These are phyloP conservation scores for Syzygium syzygioides DNA, from an alignment of 441 rosid genomes.

Conservation along the genomic window DNA sequence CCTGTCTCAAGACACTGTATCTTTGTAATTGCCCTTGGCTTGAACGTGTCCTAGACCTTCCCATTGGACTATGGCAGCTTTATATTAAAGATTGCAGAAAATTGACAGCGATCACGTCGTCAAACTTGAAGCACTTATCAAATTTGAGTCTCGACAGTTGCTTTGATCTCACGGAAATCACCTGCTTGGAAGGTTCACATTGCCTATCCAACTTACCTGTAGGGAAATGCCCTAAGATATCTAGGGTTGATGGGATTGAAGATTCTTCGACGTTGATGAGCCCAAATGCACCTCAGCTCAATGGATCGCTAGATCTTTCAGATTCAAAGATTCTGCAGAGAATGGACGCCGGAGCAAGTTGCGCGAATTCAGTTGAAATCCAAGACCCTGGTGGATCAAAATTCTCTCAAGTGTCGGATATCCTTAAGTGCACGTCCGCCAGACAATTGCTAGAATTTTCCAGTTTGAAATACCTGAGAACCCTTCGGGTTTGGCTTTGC, in stretches of 20 bases:
- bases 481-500: accelerated
- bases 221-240: background rate
- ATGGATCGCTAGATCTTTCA: background rate
- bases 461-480: too few relatives aligned
- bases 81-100: background rate
- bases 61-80: background rate
- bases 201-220: background rate
- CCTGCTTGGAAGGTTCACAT: too few relatives aligned
- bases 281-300: background rate
- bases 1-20: accelerated
- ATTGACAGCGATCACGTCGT: background rate
- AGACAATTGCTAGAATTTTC: too few relatives aligned
- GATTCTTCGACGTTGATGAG: too few relatives aligned
- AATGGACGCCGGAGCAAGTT: too few relatives aligned
- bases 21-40: too few relatives aligned
- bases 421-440: too few relatives aligned
- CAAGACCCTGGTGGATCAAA: too few relatives aligned
- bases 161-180: background rate
- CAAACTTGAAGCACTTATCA: background rate
- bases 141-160: accelerated
- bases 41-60: background rate
- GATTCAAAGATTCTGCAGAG: background rate
- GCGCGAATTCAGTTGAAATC: too few relatives aligned
- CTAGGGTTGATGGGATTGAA: too few relatives aligned
- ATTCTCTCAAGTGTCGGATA: too few relatives aligned